Base-by-base conservation (phyloP, 441 rosid species). In the Adansonia gregorii region DNA sequence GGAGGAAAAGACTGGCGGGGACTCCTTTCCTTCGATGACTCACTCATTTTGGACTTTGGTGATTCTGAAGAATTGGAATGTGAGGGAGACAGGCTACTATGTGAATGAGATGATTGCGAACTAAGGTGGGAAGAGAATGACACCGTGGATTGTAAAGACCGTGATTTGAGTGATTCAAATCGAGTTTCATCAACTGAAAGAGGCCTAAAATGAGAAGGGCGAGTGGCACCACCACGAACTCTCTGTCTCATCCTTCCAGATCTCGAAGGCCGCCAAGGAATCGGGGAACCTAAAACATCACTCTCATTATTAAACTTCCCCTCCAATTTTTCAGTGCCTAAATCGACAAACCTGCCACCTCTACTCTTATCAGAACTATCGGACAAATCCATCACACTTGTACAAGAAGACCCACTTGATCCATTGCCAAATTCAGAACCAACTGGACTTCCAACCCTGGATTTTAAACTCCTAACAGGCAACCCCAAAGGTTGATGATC, bases 381-480 rank as follows among this genome's bases (percentile, higher is more conserved):
- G 3, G 80, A 69, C 3, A 74, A 79, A 51, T 79, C 82, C 12
- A 68, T 80, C 59, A 82, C 77, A 83, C 79, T 67, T 7, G 88
- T 79, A 81, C 77, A 76, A 74, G 84, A 78, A 76, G 83, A 79
- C 52, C 80, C 82, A 73, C 80, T 72, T 17, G 48, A 71, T 71
- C 77, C 84, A 45, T 77, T 77, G 41, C 81, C 80, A 67, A 70
- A 73, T 41, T 78, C 81, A 66, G 79, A 14, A 69, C 79, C 46
- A 72, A 17, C 80, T 41, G 14, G 55, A 67, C 72, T 78, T 45
- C 51, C 74, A 35, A 52, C 45, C 69, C 81, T 78, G 5, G 88
- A 79, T 67, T 83, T 89, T 55, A 92, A 86, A 81, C 94, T 94
- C 86, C 93, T 86, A 84, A 93, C 83, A 0, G 98, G 98, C 82